Percentiles rank a stretch among this genome's conserved stretches.
phyloP scores from a whole-genome alignment of 2,329 filamentous ascomycete species.

The Didymella sp. region DNA sequence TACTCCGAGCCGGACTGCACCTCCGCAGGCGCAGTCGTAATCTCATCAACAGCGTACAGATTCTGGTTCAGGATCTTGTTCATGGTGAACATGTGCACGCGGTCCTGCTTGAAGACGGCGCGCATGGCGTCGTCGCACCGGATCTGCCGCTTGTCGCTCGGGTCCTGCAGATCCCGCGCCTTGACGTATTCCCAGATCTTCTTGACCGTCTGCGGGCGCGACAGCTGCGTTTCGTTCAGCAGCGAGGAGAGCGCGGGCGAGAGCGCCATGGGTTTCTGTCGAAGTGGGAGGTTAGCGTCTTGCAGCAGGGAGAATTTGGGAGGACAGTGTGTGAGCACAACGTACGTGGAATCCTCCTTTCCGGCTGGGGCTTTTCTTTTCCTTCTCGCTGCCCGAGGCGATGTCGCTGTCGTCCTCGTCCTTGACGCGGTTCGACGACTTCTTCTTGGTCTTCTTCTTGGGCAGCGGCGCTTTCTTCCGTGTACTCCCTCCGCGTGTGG shows the following conservation, averaged over 20 bases:
- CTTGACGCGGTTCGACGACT: slow-evolving; percentile 72
- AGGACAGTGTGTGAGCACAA: slow-evolving; percentile 12
- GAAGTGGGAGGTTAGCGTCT: slow-evolving; percentile 20
- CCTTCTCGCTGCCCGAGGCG: slow-evolving; percentile 64
- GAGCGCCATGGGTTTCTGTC: slow-evolving; percentile 74
- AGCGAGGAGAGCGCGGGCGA: slow-evolving; percentile 73
- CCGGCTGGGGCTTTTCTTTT: slow-evolving; percentile 72
- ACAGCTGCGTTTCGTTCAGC: slow-evolving; percentile 79
- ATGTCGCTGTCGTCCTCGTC: slow-evolving; percentile 82
- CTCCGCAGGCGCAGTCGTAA: slow-evolving; percentile 7
- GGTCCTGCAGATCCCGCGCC: slow-evolving; percentile 85
- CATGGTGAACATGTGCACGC: slow-evolving; percentile 99
- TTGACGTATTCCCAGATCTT: slow-evolving; percentile 97
- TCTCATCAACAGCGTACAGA: slow-evolving; percentile 82
- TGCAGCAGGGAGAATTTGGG: not conserved
- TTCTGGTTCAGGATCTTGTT: slow-evolving; percentile 94
- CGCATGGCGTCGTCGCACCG: slow-evolving; percentile 90
- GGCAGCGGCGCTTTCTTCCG: slow-evolving; percentile 63
- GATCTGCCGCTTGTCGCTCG: slow-evolving; percentile 89
- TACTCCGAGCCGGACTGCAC: slow-evolving; percentile 1
- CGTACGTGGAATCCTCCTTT: slow-evolving; percentile 89
- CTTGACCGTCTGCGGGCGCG: slow-evolving; percentile 94
- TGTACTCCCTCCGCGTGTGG: slow-evolving; percentile 75
- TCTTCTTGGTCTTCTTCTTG: slow-evolving; percentile 75
- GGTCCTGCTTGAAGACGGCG: slow-evolving; percentile 88